Evolutionary conservation across 2,329 filamentous ascomycete genomes (phyloP).

Genomic region (Trichophyton equinum): DNA sequence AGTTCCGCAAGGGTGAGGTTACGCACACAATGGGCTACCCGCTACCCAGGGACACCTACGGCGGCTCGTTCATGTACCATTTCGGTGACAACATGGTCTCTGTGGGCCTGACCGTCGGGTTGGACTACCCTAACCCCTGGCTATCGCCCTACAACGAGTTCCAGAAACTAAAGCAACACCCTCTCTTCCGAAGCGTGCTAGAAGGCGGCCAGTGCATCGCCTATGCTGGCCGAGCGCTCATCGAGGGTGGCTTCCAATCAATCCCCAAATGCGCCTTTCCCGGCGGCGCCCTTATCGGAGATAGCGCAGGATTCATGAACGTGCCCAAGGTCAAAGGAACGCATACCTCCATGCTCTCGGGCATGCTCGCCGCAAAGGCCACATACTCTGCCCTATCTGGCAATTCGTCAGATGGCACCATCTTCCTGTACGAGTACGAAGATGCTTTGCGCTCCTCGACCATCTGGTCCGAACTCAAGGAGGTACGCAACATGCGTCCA

Average conservation of each 20-base stretch:
- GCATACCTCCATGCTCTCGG: conserved; percentile 93
- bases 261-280: conserved; percentile 96
- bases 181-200: conserved; percentile 73
- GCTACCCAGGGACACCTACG: conserved; percentile 76
- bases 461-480: conserved; percentile 89
- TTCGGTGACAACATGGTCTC: conserved; percentile 95
- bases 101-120: conserved; percentile 77
- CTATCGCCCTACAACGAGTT: conserved; percentile 91
- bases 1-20: conserved; percentile 76
- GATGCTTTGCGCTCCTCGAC: conserved; percentile 69
- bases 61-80: conserved; percentile 98
- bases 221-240: conserved; percentile 80
- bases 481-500: conserved; percentile 94
- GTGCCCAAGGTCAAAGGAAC: conserved; percentile 98
- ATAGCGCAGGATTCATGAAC: conserved; percentile 93
- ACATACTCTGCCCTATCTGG: conserved; percentile 61
- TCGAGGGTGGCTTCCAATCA: conserved; percentile 93
- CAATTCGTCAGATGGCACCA: conserved; percentile 44
- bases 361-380: conserved; percentile 90
- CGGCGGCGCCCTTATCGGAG: conserved; percentile 86
- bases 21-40: conserved; percentile 90
- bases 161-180: conserved; percentile 96
- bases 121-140: conserved; percentile 97
- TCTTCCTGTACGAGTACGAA: conserved; percentile 94
- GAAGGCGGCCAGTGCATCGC: conserved; percentile 96